Conservation (phyloP, 306 rosid species). For the peach (Prunus persica) region DNA sequence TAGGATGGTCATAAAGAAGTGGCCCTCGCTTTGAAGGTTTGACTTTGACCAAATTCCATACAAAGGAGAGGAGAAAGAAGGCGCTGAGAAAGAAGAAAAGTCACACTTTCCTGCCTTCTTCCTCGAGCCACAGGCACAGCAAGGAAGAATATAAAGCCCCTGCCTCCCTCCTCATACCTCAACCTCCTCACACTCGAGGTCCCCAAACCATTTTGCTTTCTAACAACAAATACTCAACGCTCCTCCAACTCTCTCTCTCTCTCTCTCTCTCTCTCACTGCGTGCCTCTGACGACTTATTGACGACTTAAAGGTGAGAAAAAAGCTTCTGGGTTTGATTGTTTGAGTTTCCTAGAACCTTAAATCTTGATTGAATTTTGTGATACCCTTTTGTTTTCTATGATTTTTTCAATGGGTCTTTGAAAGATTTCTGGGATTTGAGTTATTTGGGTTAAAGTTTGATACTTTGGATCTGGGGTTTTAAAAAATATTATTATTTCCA, state of each 20-base stretch:
- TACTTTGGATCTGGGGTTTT: constrained; percentile 17
- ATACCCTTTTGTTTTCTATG: neutral
- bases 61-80: constrained; percentile 23
- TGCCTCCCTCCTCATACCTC: constrained; percentile 22
- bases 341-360: neutral
- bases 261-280: neutral
- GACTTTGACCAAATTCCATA: constrained; percentile 71
- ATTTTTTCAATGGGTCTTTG: constrained; percentile 12
- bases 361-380: neutral
- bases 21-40: constrained; percentile 53
- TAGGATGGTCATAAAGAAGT: constrained; percentile 7
- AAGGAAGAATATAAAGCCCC: constrained; percentile 29
- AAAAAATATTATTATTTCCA: neutral
- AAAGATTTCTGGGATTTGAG: constrained; percentile 24
- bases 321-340: constrained; percentile 3
- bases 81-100: constrained; percentile 74
- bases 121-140: neutral
- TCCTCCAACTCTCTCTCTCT: neutral
- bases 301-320: constrained; percentile 38
- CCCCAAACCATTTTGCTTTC: constrained; percentile 32
- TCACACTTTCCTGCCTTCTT: constrained; percentile 76
- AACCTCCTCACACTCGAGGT: constrained; percentile 35
- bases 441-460: constrained; percentile 31
- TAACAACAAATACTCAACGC: neutral
- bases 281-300: neutral